phyloP scores from a whole-genome alignment of 768 basidiomycete species.

The Fistulinella prunicolor region DNA sequence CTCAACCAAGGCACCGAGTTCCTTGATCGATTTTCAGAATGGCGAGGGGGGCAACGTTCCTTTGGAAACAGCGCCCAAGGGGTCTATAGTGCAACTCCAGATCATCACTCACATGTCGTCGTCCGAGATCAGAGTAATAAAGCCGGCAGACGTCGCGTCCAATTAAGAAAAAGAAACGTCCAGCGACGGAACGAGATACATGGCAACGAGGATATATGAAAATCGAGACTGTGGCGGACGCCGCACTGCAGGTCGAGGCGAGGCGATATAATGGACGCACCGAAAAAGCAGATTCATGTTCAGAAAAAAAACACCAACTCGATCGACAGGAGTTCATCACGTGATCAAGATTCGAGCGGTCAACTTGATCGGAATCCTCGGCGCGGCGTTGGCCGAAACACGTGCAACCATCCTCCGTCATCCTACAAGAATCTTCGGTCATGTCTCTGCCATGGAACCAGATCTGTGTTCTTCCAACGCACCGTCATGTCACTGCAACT shows the following conservation, averaged over 20 bases:
- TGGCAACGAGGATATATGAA: constrained; percentile 21
- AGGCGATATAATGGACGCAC: constrained; percentile 8
- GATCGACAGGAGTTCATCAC: no score
- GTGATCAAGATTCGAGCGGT: no score
- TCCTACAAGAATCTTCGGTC: no score
- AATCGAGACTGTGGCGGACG: constrained; percentile 20
- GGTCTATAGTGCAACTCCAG: constrained; percentile 22
- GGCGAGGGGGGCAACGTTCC: constrained; percentile 11
- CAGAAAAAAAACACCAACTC: no score
- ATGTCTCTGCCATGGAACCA: no score
- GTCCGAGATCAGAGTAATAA: constrained; percentile 19
- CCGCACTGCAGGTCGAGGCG: constrained; percentile 13
- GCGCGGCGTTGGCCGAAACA: constrained; percentile 6
- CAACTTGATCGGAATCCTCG: constrained; percentile 18
- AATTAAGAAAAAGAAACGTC: constrained; percentile 25
- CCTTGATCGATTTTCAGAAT: constrained; percentile 29
- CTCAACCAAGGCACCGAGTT: constrained; percentile 25
- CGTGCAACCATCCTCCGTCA: no score
- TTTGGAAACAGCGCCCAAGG: constrained; percentile 24
- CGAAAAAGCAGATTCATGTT: constrained; percentile 14
- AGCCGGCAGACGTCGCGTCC: constrained; percentile 15
- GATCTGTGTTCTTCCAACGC: no score
- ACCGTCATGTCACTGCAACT: no score
- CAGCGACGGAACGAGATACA: constrained; percentile 15
- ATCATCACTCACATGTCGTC: constrained; percentile 21